Percentiles rank a stretch among this genome's conserved stretches.
These are phyloP conservation scores for Capillidium heterosporum DNA, from an alignment of 371 early-diverging fungal species.

Conservation along the genomic window DNA sequence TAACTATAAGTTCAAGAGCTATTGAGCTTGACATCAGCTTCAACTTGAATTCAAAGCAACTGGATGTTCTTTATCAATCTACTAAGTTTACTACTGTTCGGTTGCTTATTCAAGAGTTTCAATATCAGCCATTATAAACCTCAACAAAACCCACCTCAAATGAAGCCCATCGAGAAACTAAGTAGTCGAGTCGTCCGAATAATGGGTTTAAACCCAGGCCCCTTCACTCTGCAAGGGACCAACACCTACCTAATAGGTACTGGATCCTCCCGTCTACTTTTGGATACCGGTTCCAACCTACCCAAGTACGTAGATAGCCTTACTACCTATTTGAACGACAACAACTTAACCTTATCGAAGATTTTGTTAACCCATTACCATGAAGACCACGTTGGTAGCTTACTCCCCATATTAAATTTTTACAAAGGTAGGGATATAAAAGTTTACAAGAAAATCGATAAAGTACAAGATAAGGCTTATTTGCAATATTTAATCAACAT, in stretches of 20 bases:
- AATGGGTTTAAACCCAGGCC: constrained; percentile 52
- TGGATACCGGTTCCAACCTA: constrained; percentile 70
- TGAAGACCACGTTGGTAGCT: constrained; percentile 60
- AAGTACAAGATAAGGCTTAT: constrained; percentile 10
- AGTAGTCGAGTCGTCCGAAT: constrained; percentile 31
- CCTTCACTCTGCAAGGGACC: constrained; percentile 64
- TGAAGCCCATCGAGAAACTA: constrained; percentile 18
- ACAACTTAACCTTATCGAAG: constrained; percentile 34
- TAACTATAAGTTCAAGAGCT: no score
- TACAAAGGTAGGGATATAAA: constrained; percentile 10
- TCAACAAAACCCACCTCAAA: no score
- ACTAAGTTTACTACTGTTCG: no score
- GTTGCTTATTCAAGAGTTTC: no score
- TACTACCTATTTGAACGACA: constrained; percentile 23
- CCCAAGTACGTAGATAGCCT: constrained; percentile 39
- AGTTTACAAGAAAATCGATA: constrained; percentile 14
- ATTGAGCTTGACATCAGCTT: no score
- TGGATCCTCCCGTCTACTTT: constrained; percentile 41
- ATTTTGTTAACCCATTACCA: constrained; percentile 79
- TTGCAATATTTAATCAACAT: constrained; percentile 11
- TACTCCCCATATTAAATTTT: constrained; percentile 15
- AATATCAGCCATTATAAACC: no score
- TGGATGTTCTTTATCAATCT: no score
- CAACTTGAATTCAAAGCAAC: no score
- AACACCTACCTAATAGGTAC: constrained; percentile 78